A percentile compares a stretch with the other conserved stretches of the same genome.
phyloP scores from a whole-genome alignment of 352 stramenopile species.

The Globisporangium iwayamae region DNA sequence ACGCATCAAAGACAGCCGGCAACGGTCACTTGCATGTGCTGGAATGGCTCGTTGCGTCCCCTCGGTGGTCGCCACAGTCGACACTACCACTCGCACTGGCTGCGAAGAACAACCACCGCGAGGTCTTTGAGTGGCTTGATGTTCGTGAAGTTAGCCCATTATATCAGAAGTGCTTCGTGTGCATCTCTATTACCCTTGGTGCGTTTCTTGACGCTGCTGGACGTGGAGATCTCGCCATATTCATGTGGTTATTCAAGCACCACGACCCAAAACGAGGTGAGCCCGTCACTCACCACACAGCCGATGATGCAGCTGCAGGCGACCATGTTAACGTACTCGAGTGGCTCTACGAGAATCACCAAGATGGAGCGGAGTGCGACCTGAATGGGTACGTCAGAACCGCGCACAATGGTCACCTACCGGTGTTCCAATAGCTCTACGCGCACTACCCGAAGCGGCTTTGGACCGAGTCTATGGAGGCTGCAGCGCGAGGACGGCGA shows the following conservation, averaged over 20 bases:
- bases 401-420: not conserved
- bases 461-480: not conserved
- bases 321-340: not conserved
- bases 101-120: not conserved
- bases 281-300: not conserved
- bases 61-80: not conserved
- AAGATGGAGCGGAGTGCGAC: not conserved
- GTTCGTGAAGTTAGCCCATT: not conserved
- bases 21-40: no score
- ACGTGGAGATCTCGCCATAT: not conserved
- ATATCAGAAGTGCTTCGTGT: not conserved
- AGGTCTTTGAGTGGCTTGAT: not conserved
- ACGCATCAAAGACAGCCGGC: no score
- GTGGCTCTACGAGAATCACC: not conserved
- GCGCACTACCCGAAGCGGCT: not conserved
- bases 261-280: not conserved
- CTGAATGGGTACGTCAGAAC: not conserved
- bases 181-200: not conserved
- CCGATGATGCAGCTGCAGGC: not conserved
- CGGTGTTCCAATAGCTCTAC: not conserved
- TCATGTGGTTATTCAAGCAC: not conserved
- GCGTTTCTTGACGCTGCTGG: not conserved
- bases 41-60: not conserved
- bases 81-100: not conserved
- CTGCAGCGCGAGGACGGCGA: not conserved